Base-by-base conservation (phyloP, 83 land plant genomes). In the Larix sibirica region DNA sequence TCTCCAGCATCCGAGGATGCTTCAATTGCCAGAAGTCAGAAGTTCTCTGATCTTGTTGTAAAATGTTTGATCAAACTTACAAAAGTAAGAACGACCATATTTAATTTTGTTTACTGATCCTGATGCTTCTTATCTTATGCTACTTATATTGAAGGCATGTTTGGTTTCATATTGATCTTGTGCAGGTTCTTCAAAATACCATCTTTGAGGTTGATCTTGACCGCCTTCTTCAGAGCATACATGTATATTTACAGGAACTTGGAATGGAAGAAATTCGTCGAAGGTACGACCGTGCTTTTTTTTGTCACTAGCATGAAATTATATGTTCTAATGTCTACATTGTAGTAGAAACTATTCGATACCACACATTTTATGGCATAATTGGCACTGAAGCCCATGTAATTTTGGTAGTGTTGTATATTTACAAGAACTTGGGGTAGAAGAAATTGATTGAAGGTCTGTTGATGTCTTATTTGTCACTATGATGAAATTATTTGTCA, bases 221-320 rank as follows among this genome's bases (percentile, higher is more conserved):
- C 63, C 91, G 95, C 9, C 86, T 98, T 66, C 90, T 98, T 20
- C 97, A 95, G 83, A 95, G 98, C 75, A 96, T 98, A 33, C 99
- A 94, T 93, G 89, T 92, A 47, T 96, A 98, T 65, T 85, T 98
- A 77, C 99, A 98, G 84, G 96, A 94, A 38, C 82, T 98, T 74
- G 99, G 99, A 44, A 96, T 98, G 99, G 99, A 96, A 80, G 99
- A 98, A 85, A 98, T 98, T 47, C 87, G 99, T 62, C 92, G 90
- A 86, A 91, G 97, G 99, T 93, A 85, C 70, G 18, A 67, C 3
- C 20, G 21, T 70, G 13, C 17, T 24, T 36, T 18, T 13, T 59
- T 69, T 60, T 31, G 50, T 79, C 28, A 36, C 4, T 47, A 20
- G 14, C 16, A 14, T 56, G 16, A 56, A 2, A 56, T 56, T 14